A percentile compares a stretch with the other conserved stretches of the same genome.
Evolutionary conservation across 352 stramenopile species (phyloP).

Genomic region (Pythium dissotocum): DNA sequence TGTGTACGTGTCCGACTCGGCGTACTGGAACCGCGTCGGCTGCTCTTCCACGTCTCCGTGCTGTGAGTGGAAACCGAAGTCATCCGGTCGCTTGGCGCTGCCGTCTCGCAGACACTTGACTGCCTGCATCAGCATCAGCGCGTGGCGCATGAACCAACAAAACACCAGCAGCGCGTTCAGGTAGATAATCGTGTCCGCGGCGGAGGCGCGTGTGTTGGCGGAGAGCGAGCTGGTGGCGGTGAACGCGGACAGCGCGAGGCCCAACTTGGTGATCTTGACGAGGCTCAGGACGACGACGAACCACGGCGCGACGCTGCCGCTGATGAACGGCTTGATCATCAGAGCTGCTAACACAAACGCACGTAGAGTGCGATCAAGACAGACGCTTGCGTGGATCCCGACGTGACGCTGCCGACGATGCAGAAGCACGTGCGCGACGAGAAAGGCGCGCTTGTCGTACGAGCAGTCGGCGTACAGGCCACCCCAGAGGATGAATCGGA

Average conservation of each 20-base stretch:
- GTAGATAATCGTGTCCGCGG: conserved; percentile 21
- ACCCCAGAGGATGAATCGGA: conserved; percentile 28
- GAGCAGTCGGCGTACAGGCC: conserved; percentile 31
- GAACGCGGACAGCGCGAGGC: conserved; percentile 16
- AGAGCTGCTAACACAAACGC: conserved; percentile 26
- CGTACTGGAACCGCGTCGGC: neutral
- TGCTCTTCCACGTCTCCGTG: neutral
- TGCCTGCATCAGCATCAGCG: conserved; percentile 11
- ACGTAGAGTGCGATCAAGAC: conserved; percentile 24
- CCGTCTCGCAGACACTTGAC: conserved; percentile 3
- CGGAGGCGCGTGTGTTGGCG: neutral
- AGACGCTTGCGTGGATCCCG: conserved; percentile 14
- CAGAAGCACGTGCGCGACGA: conserved; percentile 23
- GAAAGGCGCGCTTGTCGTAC: conserved; percentile 30
- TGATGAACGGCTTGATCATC: conserved; percentile 22
- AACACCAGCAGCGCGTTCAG: conserved; percentile 26
- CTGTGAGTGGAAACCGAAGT: neutral
- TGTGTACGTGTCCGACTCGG: neutral
- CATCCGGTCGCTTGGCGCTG: neutral
- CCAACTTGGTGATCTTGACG: conserved; percentile 26
- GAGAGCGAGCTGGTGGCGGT: conserved; percentile 1
- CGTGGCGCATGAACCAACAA: conserved; percentile 20
- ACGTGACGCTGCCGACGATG: conserved; percentile 18
- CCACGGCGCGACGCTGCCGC: conserved; percentile 17
- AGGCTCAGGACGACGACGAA: conserved; percentile 22